These are phyloP conservation scores for Cucurbita moschata DNA, from an alignment of 306 rosid species.

Conservation along the genomic window DNA sequence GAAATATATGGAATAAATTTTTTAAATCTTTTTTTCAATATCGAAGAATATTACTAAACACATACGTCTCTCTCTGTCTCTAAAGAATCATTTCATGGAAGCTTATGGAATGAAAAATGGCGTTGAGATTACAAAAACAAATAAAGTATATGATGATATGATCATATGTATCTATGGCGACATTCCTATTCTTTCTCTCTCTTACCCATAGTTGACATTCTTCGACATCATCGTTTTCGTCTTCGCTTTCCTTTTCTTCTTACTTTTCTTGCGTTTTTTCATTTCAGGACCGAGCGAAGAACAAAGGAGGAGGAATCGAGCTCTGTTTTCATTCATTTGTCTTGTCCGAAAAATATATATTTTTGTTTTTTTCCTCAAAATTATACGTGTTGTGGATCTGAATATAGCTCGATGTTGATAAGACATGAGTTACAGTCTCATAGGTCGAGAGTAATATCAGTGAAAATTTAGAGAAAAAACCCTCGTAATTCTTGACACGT, in stretches of 20 bases:
- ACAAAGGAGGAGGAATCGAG: too few species aligned
- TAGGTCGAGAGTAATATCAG: too few species aligned
- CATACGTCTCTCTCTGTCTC: neutral
- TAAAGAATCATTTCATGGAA: neutral
- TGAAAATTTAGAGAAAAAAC: too few species aligned
- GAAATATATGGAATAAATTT: neutral
- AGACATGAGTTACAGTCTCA: too few species aligned
- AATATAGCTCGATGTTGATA: too few species aligned
- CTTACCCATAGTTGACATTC: neutral
- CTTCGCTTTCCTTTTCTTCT: neutral
- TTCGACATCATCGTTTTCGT: neutral
- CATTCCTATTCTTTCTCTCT: neutral
- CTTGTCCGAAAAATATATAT: too few species aligned
- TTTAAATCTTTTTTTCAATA: neutral
- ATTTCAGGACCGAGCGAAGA: too few species aligned
- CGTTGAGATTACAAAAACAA: neutral
- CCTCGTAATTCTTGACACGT: too few species aligned
- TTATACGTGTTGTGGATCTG: too few species aligned
- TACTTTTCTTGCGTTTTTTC: neutral
- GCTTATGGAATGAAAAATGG: neutral
- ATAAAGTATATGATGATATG: neutral
- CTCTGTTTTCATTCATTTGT: too few species aligned
- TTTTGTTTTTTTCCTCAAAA: too few species aligned
- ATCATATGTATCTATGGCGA: neutral
- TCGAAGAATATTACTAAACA: neutral